Evolutionary conservation across 169 alveolate species (phyloP), one percentile per base, ranked within the genome.

Genomic region (Eimeria acervulina): DNA sequence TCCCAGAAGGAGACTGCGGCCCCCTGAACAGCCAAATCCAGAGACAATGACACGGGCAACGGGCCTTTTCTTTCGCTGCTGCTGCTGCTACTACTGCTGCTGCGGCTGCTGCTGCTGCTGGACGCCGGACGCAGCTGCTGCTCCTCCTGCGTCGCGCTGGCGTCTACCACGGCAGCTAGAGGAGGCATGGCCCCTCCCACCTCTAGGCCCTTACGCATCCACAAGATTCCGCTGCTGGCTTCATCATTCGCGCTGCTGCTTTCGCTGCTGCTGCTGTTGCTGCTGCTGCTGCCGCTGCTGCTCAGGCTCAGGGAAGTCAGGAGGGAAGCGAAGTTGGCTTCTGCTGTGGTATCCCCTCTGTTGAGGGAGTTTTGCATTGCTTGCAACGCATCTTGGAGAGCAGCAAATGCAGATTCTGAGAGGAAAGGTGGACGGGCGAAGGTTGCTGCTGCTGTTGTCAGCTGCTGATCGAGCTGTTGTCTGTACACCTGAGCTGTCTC

Each of bases 141-240:
- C 47, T 83, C 28, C 47, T 83, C 28, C 33, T 83, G 47, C 91
- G 26, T 51, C 76, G 6, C 44, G 72, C 36, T 31, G 72, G 17
- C 70, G 33, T 15, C 91, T 19, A 2, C 47, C 17, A 83, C 31
- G 23, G 91, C 91, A 44, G 91, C 91, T 0, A 83, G 47, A 28
- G 91, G 91, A 12, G 91, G 91, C 91, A 83, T 83, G 33, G n/a
- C 91, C 17, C 91, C 91, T 51, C 91, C 91, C n/a, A 83, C 91
- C 52, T 83, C 91, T 28, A 83, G 23, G 19, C 91, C 91, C 28
- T 2, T 52, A 5, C 74, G 74, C 72, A 83, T 51, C 91, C 91
- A 83, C 23, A 2, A 52, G 40, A 28, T 31, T 28, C 91, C 91
- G 19, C n/a, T 19, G 44, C 19, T 47, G 33, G 38, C 13, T 23